These are phyloP conservation scores for Fusarium continuum DNA, from an alignment of 2,329 filamentous ascomycete species.

Conservation along the genomic window DNA sequence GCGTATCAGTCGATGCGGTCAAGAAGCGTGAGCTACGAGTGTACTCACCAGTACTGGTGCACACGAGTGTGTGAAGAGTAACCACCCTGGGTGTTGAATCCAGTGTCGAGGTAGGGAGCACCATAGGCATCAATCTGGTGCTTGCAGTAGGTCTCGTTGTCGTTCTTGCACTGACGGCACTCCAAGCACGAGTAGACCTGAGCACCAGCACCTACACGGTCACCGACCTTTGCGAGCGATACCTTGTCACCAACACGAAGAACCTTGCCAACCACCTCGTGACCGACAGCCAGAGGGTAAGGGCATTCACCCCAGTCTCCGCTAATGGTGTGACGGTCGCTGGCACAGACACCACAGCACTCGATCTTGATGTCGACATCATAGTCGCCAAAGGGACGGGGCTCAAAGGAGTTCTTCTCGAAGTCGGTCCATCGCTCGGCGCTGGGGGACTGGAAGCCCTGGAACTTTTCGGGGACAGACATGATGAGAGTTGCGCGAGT, in stretches of 20 bases:
- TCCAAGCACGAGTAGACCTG: slow-evolving; percentile 63
- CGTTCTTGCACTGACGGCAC: slow-evolving; percentile 52
- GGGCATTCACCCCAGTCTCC: slow-evolving; percentile 73
- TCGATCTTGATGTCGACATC: slow-evolving; percentile 91
- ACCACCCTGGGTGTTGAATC: slow-evolving; percentile 68
- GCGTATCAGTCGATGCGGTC: slow-evolving; percentile 5
- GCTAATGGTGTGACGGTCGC: slow-evolving; percentile 75
- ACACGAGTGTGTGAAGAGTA: slow-evolving; percentile 51
- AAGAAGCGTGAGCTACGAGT: slow-evolving; percentile 29
- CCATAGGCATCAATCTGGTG: slow-evolving; percentile 60
- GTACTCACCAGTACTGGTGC: slow-evolving; percentile 56
- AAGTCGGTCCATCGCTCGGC: slow-evolving; percentile 66
- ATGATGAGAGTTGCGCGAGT: slow-evolving; percentile 45
- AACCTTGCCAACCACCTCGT: slow-evolving; percentile 77
- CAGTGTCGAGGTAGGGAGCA: slow-evolving; percentile 58
- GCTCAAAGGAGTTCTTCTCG: slow-evolving; percentile 78
- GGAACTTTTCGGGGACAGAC: slow-evolving; percentile 68
- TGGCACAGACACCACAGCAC: slow-evolving; percentile 79
- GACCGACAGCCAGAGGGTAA: slow-evolving; percentile 73
- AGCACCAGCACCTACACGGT: slow-evolving; percentile 68
- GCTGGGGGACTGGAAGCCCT: slow-evolving; percentile 67
- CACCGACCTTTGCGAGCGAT: slow-evolving; percentile 61
- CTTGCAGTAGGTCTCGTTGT: slow-evolving; percentile 54
- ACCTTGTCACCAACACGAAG: slow-evolving; percentile 68
- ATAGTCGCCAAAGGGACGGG: slow-evolving; percentile 86